These are phyloP conservation scores for Curvularia sp. DNA, from an alignment of 2,329 filamentous ascomycete species.

Conservation along the genomic window DNA sequence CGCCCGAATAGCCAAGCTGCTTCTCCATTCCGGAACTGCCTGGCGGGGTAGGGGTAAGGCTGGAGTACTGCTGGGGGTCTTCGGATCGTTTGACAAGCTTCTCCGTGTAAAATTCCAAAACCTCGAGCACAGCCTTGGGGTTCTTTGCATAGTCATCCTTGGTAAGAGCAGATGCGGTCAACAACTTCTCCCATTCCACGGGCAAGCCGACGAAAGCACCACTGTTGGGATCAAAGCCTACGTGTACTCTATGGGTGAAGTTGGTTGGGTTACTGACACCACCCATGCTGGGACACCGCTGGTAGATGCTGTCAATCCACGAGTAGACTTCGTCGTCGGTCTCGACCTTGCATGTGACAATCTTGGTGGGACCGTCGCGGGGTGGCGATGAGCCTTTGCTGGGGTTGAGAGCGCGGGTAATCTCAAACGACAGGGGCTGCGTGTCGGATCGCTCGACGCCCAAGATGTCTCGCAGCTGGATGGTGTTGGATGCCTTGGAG, in stretches of 20 bases:
- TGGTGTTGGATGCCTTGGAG: conserved; percentile 80
- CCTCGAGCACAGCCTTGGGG: conserved; percentile 73
- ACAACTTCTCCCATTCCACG: conserved; percentile 93
- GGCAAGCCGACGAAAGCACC: conserved; percentile 95
- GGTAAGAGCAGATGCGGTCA: conserved; percentile 95
- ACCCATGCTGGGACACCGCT: conserved; percentile 94
- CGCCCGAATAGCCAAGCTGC: conserved; percentile 56
- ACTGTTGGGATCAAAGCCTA: conserved; percentile 94
- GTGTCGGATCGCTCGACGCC: conserved; percentile 91
- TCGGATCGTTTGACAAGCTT: conserved; percentile 75
- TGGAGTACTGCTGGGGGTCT: conserved; percentile 72
- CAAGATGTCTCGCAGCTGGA: conserved; percentile 85
- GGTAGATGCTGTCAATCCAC: conserved; percentile 98
- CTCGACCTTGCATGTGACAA: conserved; percentile 91
- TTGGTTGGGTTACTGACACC: conserved; percentile 98
- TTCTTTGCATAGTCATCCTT: conserved; percentile 99
- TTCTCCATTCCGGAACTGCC: conserved; percentile 55
- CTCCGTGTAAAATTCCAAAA: conserved; percentile 84
- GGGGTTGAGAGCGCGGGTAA: conserved; percentile 74
- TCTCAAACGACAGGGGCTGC: conserved; percentile 90
- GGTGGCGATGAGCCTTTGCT: conserved; percentile 68
- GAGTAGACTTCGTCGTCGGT: conserved; percentile 96
- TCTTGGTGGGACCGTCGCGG: conserved; percentile 80
- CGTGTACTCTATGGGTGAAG: conserved; percentile 95
- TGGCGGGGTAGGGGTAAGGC: conserved; percentile 71